phyloP scores from a whole-genome alignment of 176 grass and related monocot genomes.

The Leersia perrieri region DNA sequence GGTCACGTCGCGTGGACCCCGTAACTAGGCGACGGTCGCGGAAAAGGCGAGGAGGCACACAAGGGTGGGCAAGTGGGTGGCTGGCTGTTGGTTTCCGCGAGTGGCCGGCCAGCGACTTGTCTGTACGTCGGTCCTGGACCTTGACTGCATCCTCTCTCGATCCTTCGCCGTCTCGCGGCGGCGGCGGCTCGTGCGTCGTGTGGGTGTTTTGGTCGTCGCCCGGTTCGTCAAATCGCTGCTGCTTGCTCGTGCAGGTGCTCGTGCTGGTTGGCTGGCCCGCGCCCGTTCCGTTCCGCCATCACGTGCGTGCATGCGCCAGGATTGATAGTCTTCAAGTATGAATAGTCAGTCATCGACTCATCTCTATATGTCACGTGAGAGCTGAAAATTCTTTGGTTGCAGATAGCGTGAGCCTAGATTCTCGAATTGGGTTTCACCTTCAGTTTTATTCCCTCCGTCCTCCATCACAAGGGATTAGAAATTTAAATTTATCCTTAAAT shows the following conservation, averaged over 20 bases:
- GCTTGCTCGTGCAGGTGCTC: no score
- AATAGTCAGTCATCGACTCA: no score
- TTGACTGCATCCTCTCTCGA: constrained; percentile 10
- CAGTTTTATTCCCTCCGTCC: no score
- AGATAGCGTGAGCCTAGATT: no score
- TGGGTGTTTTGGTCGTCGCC: background rate
- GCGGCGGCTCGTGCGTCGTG: background rate
- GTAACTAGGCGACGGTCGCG: background rate
- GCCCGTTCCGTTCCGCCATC: no score
- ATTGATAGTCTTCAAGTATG: background rate
- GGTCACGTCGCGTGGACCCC: constrained; percentile 36
- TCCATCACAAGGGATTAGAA: no score
- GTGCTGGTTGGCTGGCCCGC: no score
- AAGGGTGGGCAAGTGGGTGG: no score
- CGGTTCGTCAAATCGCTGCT: background rate
- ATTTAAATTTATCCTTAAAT: no score
- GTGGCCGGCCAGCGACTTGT: constrained; percentile 35
- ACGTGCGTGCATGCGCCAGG: no score
- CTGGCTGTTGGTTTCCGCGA: background rate
- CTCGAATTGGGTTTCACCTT: no score
- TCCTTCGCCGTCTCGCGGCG: background rate
- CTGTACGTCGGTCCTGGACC: constrained; percentile 28
- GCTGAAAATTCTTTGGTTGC: background rate
- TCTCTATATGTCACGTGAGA: background rate
- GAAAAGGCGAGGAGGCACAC: background rate